Conservation (phyloP, 805 yeast species). For the Maudiozyma turicensis region DNA sequence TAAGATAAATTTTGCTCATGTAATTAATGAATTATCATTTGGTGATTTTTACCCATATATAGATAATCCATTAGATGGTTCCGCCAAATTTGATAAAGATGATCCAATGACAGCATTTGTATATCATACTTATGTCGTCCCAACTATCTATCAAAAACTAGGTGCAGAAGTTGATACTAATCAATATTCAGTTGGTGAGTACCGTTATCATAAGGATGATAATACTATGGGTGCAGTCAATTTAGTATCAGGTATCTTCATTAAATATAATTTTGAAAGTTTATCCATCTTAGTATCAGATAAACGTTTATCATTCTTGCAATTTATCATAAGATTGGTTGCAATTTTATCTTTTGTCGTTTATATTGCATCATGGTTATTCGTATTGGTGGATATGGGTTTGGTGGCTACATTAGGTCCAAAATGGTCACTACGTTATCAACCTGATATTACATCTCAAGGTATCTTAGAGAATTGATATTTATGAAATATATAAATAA, state of each 20-base stretch:
- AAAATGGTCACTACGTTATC: constrained; percentile 34
- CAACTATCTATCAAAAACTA: constrained; percentile 61
- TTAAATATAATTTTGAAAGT: constrained; percentile 85
- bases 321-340: constrained; percentile 66
- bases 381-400: constrained; percentile 46
- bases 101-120: constrained; percentile 43
- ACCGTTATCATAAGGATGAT: constrained; percentile 25
- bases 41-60: constrained; percentile 84
- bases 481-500: neutral
- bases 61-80: constrained; percentile 78
- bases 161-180: constrained; percentile 71
- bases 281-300: constrained; percentile 62
- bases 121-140: constrained; percentile 72
- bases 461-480: constrained; percentile 16
- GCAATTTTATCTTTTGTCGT: constrained; percentile 79
- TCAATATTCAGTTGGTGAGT: constrained; percentile 69
- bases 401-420: constrained; percentile 48
- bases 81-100: constrained; percentile 45
- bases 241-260: constrained; percentile 65
- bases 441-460: constrained; percentile 19
- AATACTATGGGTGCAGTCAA: constrained; percentile 3
- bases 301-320: constrained; percentile 62
- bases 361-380: constrained; percentile 58
- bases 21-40: constrained; percentile 76
- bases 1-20: constrained; percentile 70